Evolutionary conservation across 2,329 filamentous ascomycete species (phyloP), one percentile per base, ranked within the genome.

Genomic region (Thelonectria olida): DNA sequence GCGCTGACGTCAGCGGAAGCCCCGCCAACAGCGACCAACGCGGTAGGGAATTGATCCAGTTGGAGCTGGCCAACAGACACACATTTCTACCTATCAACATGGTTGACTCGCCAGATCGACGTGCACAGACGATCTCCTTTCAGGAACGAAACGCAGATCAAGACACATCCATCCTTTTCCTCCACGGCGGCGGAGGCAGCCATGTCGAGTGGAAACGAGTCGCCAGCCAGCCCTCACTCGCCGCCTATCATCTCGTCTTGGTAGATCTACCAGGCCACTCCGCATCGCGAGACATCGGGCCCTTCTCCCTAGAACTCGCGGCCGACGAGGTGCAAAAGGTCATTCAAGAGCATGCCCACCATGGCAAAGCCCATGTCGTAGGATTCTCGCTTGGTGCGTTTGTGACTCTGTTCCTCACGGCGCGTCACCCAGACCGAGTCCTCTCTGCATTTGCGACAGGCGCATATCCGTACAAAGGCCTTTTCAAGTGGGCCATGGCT

Each of bases 401-500:
- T 5, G 17, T 54, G 4, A 22, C 63, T 2, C 36, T 66, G 8
- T 9, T n/a, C 12, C 58, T 66, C 9, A 49, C 62, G 2, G 7
- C 28, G 2, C 63, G 42, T 5, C 36, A 54, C 12, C 42, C 54
- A 6, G 31, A 54, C 12, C 15, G 12, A n/a, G 20, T 65, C 2
- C 10, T 45, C 2, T 66, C 63, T 1, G 59, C 54, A 0, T 66
- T 66, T 15, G 39, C 59, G 15, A 60, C 59, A 0, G 63, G 63
- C 4, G 48, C 25, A 13, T 60, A 65, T 0, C 54, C 59, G 0
- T 66, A 65, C 19, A 39, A 17, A 3, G 64, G 64, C 0, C 6
- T 66, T 0, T 65, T 47, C 2, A 66, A 61, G 42, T 66, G 63
- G 63, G 31, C 58, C 9, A 57, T 63, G 39, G 39, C 38, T 9